Base-by-base conservation (phyloP, 169 alveolate genomes). In the Theileria orientalis region DNA sequence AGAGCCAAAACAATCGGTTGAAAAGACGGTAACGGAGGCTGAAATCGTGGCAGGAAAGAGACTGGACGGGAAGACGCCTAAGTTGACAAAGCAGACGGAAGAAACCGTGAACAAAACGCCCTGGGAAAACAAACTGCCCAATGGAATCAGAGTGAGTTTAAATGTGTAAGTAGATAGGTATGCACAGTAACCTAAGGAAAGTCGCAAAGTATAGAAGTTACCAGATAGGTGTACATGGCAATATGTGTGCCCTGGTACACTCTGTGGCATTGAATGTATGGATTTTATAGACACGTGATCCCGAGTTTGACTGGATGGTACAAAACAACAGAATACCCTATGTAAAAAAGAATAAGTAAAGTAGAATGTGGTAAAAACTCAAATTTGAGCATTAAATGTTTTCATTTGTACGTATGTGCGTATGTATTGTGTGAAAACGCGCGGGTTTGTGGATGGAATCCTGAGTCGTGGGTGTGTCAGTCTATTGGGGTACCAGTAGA, bases 111-210 rank as follows among this genome's bases (percentile, higher is more conserved):
- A 84, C 49, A 32, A 29, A 32, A 64, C 61, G 6, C 94, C 94
- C 6, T 89, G 94, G 94, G 60, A 76, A 49, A 78, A 83, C 32
- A 84, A 79, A 78, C 37, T 89, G 44, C 83, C 74, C 41, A 87
- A 85, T 29, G 94, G 94, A 19, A 83, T 89, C 19, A 40, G 94
- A 77, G 94, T 89, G 63, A 23, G 78, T 60, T 6, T 16, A 11
- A 2, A 6, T 35, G 44, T 5, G 59, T 37, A 23, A 42, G 33
- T 13, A n/a, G n/a, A n/a, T n/a, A n/a, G n/a, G n/a, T n/a, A n/a
- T n/a, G n/a, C n/a, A n/a, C n/a, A n/a, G n/a, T n/a, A n/a, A n/a
- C n/a, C n/a, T n/a, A n/a, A n/a, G n/a, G n/a, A n/a, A n/a, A n/a
- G n/a, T n/a, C n/a, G n/a, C 52, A 33, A 25, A 30, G 16, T 32